Conservation (phyloP, 2,329 filamentous ascomycete genomes). For the Microsporum audouinii region DNA sequence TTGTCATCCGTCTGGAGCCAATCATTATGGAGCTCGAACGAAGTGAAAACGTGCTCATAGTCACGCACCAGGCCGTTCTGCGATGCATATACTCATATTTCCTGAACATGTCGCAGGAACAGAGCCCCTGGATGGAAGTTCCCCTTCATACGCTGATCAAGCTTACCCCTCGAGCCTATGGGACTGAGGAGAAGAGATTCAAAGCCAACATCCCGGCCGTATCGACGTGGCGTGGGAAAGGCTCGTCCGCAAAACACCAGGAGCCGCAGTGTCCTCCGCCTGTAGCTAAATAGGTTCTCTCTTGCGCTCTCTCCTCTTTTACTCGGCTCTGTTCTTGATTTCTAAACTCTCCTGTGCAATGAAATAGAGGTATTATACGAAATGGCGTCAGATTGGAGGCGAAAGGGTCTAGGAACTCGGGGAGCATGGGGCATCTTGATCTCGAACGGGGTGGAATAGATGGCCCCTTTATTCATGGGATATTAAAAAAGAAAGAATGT, state of each 20-base stretch:
- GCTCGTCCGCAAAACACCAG: slow-evolving; percentile 81
- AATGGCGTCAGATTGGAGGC: background rate
- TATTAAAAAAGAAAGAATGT: background rate
- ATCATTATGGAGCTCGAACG: slow-evolving; percentile 99
- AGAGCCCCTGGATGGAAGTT: slow-evolving; percentile 97
- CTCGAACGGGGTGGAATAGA: background rate
- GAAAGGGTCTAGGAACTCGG: background rate
- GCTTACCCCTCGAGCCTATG: slow-evolving; percentile 86
- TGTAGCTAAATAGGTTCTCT: background rate
- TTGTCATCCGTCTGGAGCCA: slow-evolving; percentile 92
- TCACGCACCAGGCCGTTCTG: slow-evolving; percentile 93
- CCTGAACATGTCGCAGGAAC: slow-evolving; percentile 88
- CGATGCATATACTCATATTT: slow-evolving; percentile 98
- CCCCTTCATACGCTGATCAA: slow-evolving; percentile 94
- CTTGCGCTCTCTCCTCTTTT: background rate
- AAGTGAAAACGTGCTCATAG: slow-evolving; percentile 92
- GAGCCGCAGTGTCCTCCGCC: slow-evolving; percentile 12
- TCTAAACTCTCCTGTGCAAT: background rate
- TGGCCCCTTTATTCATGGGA: background rate
- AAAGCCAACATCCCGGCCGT: slow-evolving; percentile 90
- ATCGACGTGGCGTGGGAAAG: slow-evolving; percentile 91
- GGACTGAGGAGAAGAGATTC: slow-evolving; percentile 77
- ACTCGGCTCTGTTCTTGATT: background rate
- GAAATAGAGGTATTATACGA: background rate
- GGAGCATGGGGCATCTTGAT: background rate